Evolutionary conservation across 2,329 filamentous ascomycete genomes (phyloP).

Genomic region (Mycosphaerella arachidis): DNA sequence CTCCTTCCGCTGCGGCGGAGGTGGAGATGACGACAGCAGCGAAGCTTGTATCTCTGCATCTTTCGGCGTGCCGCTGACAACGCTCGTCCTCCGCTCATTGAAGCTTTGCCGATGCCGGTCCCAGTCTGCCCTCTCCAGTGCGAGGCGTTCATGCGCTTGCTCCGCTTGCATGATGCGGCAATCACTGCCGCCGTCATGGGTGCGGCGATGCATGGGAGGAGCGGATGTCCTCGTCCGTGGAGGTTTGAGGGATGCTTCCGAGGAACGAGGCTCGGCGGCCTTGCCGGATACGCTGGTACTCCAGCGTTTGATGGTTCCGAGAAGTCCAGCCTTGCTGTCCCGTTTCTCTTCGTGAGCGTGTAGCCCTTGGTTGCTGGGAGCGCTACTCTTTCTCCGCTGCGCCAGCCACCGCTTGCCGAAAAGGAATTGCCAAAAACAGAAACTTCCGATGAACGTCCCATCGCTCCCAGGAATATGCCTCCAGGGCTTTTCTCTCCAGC

Average conservation of each 20-base stretch:
- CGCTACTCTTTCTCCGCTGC: constrained; percentile 13
- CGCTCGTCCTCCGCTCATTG: constrained; percentile 20
- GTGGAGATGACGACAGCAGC: not conserved
- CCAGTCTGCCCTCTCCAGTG: constrained; percentile 35
- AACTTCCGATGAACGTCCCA: constrained; percentile 40
- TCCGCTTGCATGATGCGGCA: constrained; percentile 32
- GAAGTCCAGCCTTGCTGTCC: constrained; percentile 14
- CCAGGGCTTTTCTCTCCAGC: constrained; percentile 68
- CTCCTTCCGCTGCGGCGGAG: constrained; percentile 19
- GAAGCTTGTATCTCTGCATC: not conserved
- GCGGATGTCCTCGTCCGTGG: not conserved
- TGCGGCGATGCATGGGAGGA: constrained; percentile 24
- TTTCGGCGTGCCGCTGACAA: constrained; percentile 3
- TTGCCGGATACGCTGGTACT: constrained; percentile 15
- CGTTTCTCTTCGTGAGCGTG: not conserved
- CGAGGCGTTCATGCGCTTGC: constrained; percentile 37
- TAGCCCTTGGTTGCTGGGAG: not conserved
- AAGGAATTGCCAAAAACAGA: constrained; percentile 31
- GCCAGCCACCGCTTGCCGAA: constrained; percentile 8
- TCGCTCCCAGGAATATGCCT: constrained; percentile 47
- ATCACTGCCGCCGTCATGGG: constrained; percentile 30
- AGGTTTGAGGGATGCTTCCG: constrained; percentile 3
- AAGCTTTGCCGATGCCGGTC: constrained; percentile 20
- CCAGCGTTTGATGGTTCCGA: constrained; percentile 16
- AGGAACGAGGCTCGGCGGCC: constrained; percentile 3